Evolutionary conservation across 2,329 filamentous ascomycete species (phyloP).

Genomic region (Colletotrichum cereale): DNA sequence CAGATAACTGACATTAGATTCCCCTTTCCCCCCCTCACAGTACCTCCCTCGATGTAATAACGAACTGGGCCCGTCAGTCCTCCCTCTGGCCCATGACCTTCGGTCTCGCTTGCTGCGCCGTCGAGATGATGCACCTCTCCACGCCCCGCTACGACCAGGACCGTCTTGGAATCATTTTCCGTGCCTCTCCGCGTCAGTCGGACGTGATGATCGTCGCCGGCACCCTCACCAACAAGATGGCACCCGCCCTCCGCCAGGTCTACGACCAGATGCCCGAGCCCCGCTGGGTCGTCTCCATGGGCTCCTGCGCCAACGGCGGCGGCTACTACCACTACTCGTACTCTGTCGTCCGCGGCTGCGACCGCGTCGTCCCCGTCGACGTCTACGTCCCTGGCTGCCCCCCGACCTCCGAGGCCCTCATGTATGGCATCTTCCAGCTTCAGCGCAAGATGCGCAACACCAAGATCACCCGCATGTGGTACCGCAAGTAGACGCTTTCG

Average conservation of each 20-base stretch:
- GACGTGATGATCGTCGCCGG: constrained; percentile 96
- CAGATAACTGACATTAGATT: not conserved
- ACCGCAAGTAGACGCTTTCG: constrained; percentile 60
- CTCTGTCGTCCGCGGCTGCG: constrained; percentile 77
- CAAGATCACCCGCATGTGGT: constrained; percentile 69
- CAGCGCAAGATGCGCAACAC: constrained; percentile 81
- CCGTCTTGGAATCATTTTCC: constrained; percentile 90
- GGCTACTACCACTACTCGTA: constrained; percentile 92
- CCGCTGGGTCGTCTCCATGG: constrained; percentile 87
- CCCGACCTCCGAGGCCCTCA: constrained; percentile 71
- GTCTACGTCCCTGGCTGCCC: constrained; percentile 84
- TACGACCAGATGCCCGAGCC: constrained; percentile 98
- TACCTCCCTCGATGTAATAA: constrained; percentile 81
- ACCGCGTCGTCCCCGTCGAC: constrained; percentile 83
- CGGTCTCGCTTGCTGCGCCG: constrained; percentile 87
- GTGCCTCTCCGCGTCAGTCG: constrained; percentile 86
- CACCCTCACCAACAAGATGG: constrained; percentile 97
- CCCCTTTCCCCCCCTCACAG: constrained; percentile 54
- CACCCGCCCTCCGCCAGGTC: constrained; percentile 87
- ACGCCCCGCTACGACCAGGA: constrained; percentile 92
- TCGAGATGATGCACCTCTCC: constrained; percentile 94
- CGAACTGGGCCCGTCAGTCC: constrained; percentile 87
- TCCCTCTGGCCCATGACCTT: constrained; percentile 93
- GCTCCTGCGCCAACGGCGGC: constrained; percentile 85
- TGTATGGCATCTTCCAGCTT: constrained; percentile 80